Evolutionary conservation across 805 yeast genomes (phyloP), one percentile per base, ranked within the genome.

Genomic region (Jamesozyma spencerorum): DNA sequence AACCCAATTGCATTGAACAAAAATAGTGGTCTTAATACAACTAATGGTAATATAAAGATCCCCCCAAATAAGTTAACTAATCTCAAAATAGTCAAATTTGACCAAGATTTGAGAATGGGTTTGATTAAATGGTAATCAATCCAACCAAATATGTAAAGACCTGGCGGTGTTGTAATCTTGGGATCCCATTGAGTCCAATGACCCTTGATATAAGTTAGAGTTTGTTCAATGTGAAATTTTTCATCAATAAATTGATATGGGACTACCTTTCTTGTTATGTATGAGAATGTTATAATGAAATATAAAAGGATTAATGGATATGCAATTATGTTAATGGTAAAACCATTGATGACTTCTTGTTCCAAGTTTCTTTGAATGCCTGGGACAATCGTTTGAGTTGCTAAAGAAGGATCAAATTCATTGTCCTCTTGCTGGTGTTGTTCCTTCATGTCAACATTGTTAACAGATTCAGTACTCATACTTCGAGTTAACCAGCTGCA

Each of bases 121-220:
- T 22, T 51, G 18, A 14, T 46, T 32, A 29, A 63, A 38, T 58
- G 53, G 17, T 63, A 49, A 49, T 61, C 64, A 1, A 63, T 6
- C 48, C 59, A 64, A 2, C 74, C 73, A 11, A 77, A 46, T 2
- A 69, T 37, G 56, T 92, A 90, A 14, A 90, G 65, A 0, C 97
- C 98, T 1, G 97, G 97, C 1, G 98, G 98, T 0, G 98, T 92
- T 2, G 98, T 90, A 56, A 92, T 86, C 55, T 90, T 88, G 11
- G 78, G 71, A 58, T 92, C 86, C 95, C 95, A 87, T 1, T 64
- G 52, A n/a, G 47, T 40, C 63, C 78, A 86, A 38, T 76, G 65
- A 11, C 81, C 81, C 1, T 57, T 49, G 44, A 85, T 73, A 54
- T 82, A 87, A 36, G 66, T 69, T 43, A 75, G 69, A 5, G 94